These are phyloP conservation scores for Mortierella sp. DNA, from an alignment of 371 early-diverging fungal species.

Conservation along the genomic window DNA sequence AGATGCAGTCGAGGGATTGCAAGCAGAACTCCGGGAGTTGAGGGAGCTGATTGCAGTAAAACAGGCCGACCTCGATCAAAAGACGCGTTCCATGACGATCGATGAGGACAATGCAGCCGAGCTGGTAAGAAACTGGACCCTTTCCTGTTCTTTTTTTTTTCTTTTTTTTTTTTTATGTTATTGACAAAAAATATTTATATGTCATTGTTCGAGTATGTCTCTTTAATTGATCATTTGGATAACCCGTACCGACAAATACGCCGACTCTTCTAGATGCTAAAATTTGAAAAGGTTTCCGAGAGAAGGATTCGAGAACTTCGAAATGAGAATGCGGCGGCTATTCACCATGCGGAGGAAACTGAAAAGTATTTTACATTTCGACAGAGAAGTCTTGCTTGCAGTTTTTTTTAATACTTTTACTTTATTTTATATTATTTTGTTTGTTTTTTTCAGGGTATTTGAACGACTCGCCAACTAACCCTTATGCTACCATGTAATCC, in stretches of 20 bases:
- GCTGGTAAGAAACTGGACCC: constrained; percentile 14
- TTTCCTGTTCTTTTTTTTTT: background rate
- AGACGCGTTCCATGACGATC: constrained; percentile 8
- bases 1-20: constrained; percentile 4
- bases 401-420: background rate
- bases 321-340: constrained; percentile 1
- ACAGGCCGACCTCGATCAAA: constrained; percentile 4
- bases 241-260: too few relatives aligned
- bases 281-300: constrained; percentile 17
- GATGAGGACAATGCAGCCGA: constrained; percentile 36
- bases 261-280: constrained; percentile 1
- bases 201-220: too few relatives aligned
- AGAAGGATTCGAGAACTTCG: constrained; percentile 10
- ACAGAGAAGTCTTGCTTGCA: background rate
- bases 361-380: constrained; percentile 9
- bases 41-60: constrained; percentile 1
- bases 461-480: too few relatives aligned
- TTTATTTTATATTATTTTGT: too few relatives aligned
- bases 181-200: too few relatives aligned
- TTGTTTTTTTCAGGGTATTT: too few relatives aligned
- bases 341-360: constrained; percentile 10
- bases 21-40: background rate
- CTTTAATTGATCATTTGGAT: too few relatives aligned
- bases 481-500: background rate
- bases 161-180: too few relatives aligned